A percentile compares a stretch with the other conserved stretches of the same genome.
Conservation (phyloP, 257 asterid species). For the Solanum sitiens region DNA sequence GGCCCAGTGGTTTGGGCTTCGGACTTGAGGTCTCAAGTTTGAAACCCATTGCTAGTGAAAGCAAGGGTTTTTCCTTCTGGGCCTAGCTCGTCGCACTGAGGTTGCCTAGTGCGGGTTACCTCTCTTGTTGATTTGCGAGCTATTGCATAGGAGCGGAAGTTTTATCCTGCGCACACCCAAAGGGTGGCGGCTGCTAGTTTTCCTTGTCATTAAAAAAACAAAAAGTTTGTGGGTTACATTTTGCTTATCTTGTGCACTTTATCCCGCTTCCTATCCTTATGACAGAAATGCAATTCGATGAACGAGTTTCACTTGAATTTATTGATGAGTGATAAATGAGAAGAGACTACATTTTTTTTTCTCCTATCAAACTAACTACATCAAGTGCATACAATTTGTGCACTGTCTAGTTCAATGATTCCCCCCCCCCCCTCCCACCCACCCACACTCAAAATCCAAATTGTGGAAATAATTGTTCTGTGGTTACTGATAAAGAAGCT, state of each 20-base stretch:
- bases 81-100: no score
- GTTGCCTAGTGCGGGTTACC: not conserved
- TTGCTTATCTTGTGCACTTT: not conserved
- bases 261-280: not conserved
- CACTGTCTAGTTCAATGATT: not conserved
- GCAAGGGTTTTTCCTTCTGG: not conserved
- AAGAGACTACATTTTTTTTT: not conserved
- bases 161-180: not conserved
- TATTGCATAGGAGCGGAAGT: not conserved
- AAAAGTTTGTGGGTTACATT: not conserved
- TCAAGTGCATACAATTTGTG: not conserved
- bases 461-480: not conserved
- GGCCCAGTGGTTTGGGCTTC: not conserved
- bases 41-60: not conserved
- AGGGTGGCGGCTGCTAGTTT: not conserved
- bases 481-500: not conserved
- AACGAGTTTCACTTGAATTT: not conserved
- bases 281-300: not conserved
- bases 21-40: not conserved
- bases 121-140: not conserved
- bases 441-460: not conserved
- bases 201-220: not conserved
- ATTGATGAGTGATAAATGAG: not conserved
- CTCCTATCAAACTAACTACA: not conserved
- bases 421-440: not conserved